Conservation (phyloP, 352 stramenopile genomes). For the Pythium monospermum region DNA sequence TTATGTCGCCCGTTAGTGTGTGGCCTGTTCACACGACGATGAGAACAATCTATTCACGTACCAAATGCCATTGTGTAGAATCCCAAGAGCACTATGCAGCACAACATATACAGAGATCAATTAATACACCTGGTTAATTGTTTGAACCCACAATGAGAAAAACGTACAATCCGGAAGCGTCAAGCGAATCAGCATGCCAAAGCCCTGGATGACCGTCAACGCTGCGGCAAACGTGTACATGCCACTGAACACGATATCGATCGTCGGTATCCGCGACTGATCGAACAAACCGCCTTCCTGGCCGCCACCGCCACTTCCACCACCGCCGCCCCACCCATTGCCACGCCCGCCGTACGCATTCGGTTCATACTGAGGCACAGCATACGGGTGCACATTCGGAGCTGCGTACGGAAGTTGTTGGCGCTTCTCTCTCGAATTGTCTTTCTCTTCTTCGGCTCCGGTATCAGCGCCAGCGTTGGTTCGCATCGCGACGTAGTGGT, state of each 20-base stretch:
- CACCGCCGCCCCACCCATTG: slow-evolving; percentile 27
- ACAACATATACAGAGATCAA: no score
- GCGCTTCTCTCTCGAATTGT: slow-evolving; percentile 20
- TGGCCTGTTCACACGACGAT: neutral
- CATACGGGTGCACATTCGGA: slow-evolving; percentile 77
- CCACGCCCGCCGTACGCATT: slow-evolving; percentile 41
- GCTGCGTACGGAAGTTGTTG: slow-evolving; percentile 59
- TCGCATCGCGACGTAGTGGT: slow-evolving; percentile 35
- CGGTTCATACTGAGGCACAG: slow-evolving; percentile 72
- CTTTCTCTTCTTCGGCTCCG: slow-evolving; percentile 57
- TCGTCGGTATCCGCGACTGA: slow-evolving; percentile 38
- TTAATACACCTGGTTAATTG: no score
- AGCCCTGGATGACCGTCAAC: slow-evolving; percentile 79
- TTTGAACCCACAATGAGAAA: neutral
- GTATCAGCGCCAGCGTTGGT: slow-evolving; percentile 23
- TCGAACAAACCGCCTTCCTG: slow-evolving; percentile 39
- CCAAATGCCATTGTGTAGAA: slow-evolving; percentile 85
- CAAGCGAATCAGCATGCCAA: slow-evolving; percentile 80
- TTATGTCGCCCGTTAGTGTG: no score
- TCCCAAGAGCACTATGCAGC: slow-evolving; percentile 51
- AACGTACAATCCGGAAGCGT: slow-evolving; percentile 47
- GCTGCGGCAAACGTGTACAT: slow-evolving; percentile 83
- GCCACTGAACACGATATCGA: slow-evolving; percentile 81
- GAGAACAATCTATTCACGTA: slow-evolving; percentile 12
- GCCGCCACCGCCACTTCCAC: slow-evolving; percentile 14